Conservation (phyloP, 2,329 filamentous ascomycete genomes). For the Aspergillus costaricaensis region DNA sequence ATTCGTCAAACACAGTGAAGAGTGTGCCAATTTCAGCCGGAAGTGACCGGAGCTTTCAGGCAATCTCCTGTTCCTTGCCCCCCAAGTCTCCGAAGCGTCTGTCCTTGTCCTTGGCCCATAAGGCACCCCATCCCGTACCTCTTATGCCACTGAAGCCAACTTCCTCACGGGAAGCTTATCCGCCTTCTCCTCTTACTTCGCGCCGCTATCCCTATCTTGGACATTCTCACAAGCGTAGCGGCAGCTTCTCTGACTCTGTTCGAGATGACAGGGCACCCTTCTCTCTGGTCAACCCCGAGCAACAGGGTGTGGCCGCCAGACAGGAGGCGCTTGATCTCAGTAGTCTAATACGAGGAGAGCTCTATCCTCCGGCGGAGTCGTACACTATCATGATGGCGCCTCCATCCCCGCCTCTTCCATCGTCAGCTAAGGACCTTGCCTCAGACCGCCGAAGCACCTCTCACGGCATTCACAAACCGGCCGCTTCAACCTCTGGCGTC, state of each 20-base stretch:
- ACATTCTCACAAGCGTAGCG: conserved; percentile 75
- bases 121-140: conserved; percentile 46
- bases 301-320: conserved; percentile 48
- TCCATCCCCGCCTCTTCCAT: conserved; percentile 46
- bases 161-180: conserved; percentile 30
- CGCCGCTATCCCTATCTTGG: conserved; percentile 52
- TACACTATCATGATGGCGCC: conserved; percentile 70
- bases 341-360: conserved; percentile 81
- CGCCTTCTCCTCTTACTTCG: conserved; percentile 33
- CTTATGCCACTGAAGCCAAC: conserved; percentile 36
- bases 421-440: conserved; percentile 27
- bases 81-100: conserved; percentile 47
- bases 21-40: conserved; percentile 40
- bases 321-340: conserved; percentile 71
- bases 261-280: conserved; percentile 65
- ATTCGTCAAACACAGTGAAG: conserved; percentile 37
- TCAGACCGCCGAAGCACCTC: conserved; percentile 34
- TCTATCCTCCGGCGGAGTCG: conserved; percentile 79
- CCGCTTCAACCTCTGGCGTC: conserved; percentile 63
- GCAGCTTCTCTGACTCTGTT: conserved; percentile 82
- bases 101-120: conserved; percentile 35
- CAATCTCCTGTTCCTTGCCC: conserved; percentile 62
- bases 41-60: conserved; percentile 58
- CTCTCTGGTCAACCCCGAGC: conserved; percentile 49
- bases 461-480: conserved; percentile 29